These are phyloP conservation scores for Apiospora rasikravindrae DNA, from an alignment of 2,329 filamentous ascomycete species.

Conservation along the genomic window DNA sequence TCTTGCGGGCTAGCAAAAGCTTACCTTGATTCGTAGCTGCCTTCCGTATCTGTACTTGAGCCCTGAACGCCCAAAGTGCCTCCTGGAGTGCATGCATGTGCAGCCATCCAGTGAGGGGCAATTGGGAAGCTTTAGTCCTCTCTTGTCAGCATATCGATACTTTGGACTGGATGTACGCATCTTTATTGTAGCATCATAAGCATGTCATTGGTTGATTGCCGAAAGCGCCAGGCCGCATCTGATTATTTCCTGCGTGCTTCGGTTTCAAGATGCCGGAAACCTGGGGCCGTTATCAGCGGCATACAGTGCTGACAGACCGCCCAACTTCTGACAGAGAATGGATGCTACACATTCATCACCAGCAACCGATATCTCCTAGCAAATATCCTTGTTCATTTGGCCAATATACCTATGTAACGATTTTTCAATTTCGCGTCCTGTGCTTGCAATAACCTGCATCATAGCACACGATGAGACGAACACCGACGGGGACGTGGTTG, in stretches of 20 bases:
- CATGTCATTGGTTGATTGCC: not conserved
- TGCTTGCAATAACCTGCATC: not conserved
- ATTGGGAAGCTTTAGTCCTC: not conserved
- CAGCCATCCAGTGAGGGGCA: not conserved
- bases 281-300: not conserved
- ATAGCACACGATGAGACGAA: conserved; percentile 32
- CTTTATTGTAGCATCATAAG: not conserved
- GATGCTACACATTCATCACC: not conserved
- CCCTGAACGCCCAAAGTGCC: not conserved
- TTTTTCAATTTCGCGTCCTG: not conserved
- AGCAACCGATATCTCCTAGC: not conserved
- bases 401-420: not conserved
- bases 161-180: not conserved
- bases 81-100: not conserved
- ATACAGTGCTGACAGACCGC: not conserved
- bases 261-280: not conserved
- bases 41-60: not conserved
- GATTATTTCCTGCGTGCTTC: not conserved
- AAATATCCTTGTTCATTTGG: not conserved
- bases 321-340: not conserved
- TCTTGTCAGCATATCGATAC: not conserved
- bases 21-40: not conserved
- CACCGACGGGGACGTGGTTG: conserved; percentile 51
- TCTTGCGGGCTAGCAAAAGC: not conserved
- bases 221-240: not conserved